Base-by-base conservation (phyloP, 345 rosid genomes). In the Dovyalis caffra region DNA sequence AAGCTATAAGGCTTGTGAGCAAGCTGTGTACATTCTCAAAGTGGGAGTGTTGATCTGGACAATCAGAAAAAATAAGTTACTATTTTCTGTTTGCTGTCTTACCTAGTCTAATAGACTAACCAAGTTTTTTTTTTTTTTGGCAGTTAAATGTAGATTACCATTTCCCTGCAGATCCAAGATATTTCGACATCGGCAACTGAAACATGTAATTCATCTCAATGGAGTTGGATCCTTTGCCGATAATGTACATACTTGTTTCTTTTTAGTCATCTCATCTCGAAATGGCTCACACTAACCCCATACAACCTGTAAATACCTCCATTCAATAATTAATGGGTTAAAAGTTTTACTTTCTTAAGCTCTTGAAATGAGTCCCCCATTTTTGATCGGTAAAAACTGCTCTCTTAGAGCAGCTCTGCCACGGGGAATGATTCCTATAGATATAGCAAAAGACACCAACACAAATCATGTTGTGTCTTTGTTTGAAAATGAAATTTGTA, bases 91-190 rank as follows among this genome's bases (percentile, higher is more conserved):
- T 7, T 10, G 3, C 8, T n/a, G 11, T 37, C 29, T 40, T 10
- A 58, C 23, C 33, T 1, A 35, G 26, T 32, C 21, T 64, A 14
- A 28, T 11, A 65, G 60, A 25, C 75, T 81, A 25, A 34, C 71
- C 23, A 21, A 47, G 32, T 34, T 61, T 35, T 35, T 75, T 43
- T 43, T 77, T 67, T 64, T 16, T 66, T 73, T 79, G 74, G 88
- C 92, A 93, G 98, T 77, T 90, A 84, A 91, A 88, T 56, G 93
- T 89, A 76, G 98, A 93, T 75, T 93, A 88, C 79, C 97, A 93
- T 87, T 86, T 87, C 81, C 97, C 97, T 6, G 91, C 91, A 57
- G 90, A 91, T 72, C 97, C 97, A 20, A 90, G 92, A 83, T 94
- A 94, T 83, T 94, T 91, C 73, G 76, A 87, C 82, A 84, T 90